Percentiles rank a stretch among this genome's conserved stretches.
Conservation (phyloP, 179 eudicot genomes). For the Silene vulgaris region DNA sequence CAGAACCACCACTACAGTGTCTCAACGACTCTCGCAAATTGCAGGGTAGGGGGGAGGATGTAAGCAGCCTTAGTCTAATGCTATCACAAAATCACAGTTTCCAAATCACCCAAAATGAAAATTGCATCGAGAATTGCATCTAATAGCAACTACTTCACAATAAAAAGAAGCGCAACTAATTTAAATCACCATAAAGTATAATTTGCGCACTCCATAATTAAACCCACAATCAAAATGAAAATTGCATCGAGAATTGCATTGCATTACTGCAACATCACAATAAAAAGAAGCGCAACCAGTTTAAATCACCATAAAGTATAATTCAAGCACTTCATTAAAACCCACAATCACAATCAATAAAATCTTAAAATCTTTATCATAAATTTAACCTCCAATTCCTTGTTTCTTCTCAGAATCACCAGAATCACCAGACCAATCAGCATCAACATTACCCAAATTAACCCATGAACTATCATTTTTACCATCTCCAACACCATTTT, state of each 20-base stretch:
- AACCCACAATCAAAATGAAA: too few relatives aligned
- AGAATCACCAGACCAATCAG: slow-evolving; percentile 58
- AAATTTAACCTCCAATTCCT: slow-evolving; percentile 47
- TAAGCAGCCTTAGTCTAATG: background rate
- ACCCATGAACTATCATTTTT: slow-evolving; percentile 22
- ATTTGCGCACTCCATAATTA: too few relatives aligned
- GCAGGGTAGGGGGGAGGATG: too few relatives aligned
- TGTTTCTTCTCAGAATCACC: slow-evolving; percentile 36
- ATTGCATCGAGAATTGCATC: too few relatives aligned
- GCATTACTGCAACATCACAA: too few relatives aligned
- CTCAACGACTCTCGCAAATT: background rate
- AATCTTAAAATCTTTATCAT: background rate
- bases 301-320: background rate
- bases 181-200: too few relatives aligned
- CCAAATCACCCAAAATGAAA: background rate
- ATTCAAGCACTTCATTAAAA: background rate
- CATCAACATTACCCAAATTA: slow-evolving; percentile 31
- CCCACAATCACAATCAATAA: slow-evolving; percentile 4
- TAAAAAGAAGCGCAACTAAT: too few relatives aligned
- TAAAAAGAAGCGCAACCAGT: background rate
- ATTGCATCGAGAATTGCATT: too few relatives aligned
- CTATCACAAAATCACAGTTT: background rate
- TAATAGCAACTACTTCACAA: too few relatives aligned
- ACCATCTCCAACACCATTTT: slow-evolving; percentile 21
- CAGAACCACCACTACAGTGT: background rate